Conservation (phyloP, 73 alveolate species). For the Paramecium sexaurelia region DNA sequence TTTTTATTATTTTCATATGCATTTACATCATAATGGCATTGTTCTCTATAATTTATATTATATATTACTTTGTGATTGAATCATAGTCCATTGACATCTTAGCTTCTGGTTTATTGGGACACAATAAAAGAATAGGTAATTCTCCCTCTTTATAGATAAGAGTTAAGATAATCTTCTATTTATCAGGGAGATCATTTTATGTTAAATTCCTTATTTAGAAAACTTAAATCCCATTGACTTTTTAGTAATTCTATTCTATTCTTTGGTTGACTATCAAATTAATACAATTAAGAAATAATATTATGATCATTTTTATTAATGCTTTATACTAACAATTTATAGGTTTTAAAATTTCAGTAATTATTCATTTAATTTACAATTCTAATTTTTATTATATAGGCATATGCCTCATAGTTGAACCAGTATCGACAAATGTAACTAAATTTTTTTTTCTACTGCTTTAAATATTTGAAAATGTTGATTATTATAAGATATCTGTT, state of each 20-base stretch:
- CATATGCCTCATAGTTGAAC: neutral
- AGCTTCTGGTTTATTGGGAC: neutral
- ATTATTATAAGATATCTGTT: neutral
- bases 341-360: neutral
- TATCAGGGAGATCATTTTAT: neutral
- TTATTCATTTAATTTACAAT: neutral
- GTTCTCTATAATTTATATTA: neutral
- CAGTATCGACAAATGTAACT: slow-evolving; percentile 23
- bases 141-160: neutral
- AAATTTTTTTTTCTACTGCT: neutral
- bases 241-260: neutral
- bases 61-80: neutral
- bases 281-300: neutral
- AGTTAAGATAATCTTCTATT: neutral
- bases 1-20: neutral
- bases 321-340: neutral
- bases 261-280: neutral
- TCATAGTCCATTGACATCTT: neutral
- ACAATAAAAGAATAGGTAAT: neutral
- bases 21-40: neutral
- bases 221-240: neutral
- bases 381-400: neutral
- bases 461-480: neutral
- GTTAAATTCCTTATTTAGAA: neutral
- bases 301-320: neutral